Base-by-base conservation (phyloP, 75 land plant species). In the Pinus taeda region DNA sequence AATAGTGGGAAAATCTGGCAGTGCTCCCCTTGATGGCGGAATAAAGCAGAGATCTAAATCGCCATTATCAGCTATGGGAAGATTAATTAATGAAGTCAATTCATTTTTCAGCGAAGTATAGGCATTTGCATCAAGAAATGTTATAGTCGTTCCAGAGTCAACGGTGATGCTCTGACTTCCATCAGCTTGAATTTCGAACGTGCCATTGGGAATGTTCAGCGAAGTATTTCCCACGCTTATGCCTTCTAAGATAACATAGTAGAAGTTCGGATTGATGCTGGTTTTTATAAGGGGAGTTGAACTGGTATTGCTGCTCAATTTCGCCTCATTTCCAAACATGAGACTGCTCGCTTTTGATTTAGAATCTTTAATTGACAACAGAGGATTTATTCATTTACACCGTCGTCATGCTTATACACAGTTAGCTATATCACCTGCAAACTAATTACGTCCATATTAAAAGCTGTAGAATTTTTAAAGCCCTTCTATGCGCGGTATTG, bases 141-240 rank as follows among this genome's bases (percentile, higher is more conserved):
- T 83, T 61, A 83, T 59, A 18, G 86, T 83, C 17, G 86, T 83
- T 9, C 86, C 88, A 18, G 86, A 81, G 73, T 83, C 88, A 3
- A 87, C 45, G 59, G 81, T 81, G 24, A 83, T 76, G 29, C 82
- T 77, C 5, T 79, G 79, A 2, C 29, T 30, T 5, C 60, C 30
- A 29, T 58, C 55, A 13, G 37, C 29, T 22, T 60, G 56, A 13
- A 62, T 21, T 0, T 57, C 26, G 9, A 75, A 59, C 15, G 74
- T 37, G 24, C 60, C 75, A 0, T 24, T 26, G 26, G 76, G 76
- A 1, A 83, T 65, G 21, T 37, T 20, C 36, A 78, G 57, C 30
- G 15, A 18, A 5, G 60, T 71, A 24, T 78, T 78, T 14, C 58
- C 82, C 59, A 88, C 73, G 42, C 59, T 77, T 15, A 88, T 77